A percentile compares a stretch with the other conserved stretches of the same genome.
Evolutionary conservation across 129 eudicot genomes (phyloP).

Genomic region (Escallonia herrerae): DNA sequence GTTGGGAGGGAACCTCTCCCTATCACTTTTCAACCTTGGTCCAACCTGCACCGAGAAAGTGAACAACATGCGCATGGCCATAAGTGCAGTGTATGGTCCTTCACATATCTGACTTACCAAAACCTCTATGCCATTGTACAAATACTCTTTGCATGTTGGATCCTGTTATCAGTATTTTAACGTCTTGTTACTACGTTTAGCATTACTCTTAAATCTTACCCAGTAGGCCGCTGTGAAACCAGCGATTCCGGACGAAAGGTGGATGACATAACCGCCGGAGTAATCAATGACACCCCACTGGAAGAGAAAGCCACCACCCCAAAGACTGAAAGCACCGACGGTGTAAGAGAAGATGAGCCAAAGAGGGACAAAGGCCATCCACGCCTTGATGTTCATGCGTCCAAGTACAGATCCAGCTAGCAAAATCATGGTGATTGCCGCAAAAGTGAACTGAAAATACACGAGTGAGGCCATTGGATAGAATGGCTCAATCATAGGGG

Average conservation of each 20-base stretch:
- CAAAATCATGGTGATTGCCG: slow-evolving; percentile 57
- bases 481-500: slow-evolving; percentile 31
- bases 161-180: too few species aligned
- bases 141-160: too few species aligned
- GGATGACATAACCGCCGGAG: slow-evolving; percentile 80
- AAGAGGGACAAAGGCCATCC: slow-evolving; percentile 86
- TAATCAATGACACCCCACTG: slow-evolving; percentile 84
- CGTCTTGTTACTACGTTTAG: background rate
- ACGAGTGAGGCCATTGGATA: slow-evolving; percentile 63
- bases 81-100: too few species aligned
- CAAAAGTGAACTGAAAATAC: slow-evolving; percentile 66
- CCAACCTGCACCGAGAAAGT: slow-evolving; percentile 40
- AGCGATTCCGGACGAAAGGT: slow-evolving; percentile 58
- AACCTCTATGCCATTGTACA: too few species aligned
- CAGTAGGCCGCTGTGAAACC: slow-evolving; percentile 78
- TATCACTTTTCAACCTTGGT: slow-evolving; percentile 58
- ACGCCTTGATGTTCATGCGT: slow-evolving; percentile 70
- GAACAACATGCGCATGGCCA: background rate
- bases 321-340: slow-evolving; percentile 63
- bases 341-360: slow-evolving; percentile 72
- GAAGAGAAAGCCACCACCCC: slow-evolving; percentile 79
- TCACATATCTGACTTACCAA: too few species aligned
- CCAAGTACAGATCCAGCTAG: slow-evolving; percentile 70
- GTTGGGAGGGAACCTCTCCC: slow-evolving; percentile 79
- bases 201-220: slow-evolving; percentile 22